These are phyloP conservation scores for Tuber magnatum DNA, from an alignment of 495 filamentous ascomycete genomes.

Conservation along the genomic window DNA sequence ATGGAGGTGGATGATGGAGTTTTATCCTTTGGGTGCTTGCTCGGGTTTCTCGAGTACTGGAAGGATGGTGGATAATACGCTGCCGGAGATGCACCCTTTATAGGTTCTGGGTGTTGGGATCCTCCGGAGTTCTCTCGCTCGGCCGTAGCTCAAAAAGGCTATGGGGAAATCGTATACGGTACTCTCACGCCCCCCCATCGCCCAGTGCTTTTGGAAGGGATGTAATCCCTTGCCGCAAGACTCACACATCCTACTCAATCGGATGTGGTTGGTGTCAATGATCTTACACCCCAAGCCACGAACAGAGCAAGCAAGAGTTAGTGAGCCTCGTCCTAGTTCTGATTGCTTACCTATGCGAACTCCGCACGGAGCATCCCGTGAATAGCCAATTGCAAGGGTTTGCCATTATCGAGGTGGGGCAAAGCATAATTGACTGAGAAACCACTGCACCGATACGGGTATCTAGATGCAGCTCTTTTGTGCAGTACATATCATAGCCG, in stretches of 20 bases:
- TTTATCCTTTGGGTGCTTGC: not conserved
- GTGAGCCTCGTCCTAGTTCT: not conserved
- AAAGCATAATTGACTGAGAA: not conserved
- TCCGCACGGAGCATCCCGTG: not conserved
- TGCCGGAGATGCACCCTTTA: not conserved
- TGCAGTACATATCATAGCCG: not conserved
- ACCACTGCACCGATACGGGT: not conserved
- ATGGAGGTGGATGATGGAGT: not conserved
- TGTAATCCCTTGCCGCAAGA: not conserved
- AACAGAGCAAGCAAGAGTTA: not conserved
- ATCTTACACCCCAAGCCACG: not conserved
- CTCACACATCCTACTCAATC: not conserved
- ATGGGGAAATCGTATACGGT: not conserved
- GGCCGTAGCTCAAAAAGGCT: not conserved
- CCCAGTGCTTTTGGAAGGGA: not conserved
- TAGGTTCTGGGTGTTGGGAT: not conserved
- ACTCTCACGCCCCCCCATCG: not conserved
- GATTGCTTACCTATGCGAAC: not conserved
- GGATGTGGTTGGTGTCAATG: not conserved
- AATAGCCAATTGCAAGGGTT: not conserved
- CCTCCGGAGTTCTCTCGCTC: not conserved
- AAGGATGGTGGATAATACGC: not conserved
- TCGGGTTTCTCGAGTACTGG: not conserved
- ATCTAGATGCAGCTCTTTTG: not conserved
- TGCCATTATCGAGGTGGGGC: not conserved